Evolutionary conservation across 2,329 filamentous ascomycete genomes (phyloP).

Genomic region (Paracorniculantispora psalliotae): DNA sequence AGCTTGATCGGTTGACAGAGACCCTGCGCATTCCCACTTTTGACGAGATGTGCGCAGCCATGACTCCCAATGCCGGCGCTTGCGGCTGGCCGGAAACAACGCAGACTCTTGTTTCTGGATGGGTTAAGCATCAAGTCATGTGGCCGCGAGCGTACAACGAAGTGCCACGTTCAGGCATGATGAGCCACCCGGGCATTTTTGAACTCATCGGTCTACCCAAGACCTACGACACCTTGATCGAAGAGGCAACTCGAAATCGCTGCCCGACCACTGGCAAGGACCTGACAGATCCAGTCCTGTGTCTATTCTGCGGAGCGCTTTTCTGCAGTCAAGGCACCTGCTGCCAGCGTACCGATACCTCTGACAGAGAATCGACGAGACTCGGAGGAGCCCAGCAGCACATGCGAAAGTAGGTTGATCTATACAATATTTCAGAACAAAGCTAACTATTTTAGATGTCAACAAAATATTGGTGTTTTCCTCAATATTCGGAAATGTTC

Average conservation of each 20-base stretch:
- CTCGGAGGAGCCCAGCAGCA: conserved; percentile 89
- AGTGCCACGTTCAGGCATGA: conserved; percentile 39
- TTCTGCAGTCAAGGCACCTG: conserved; percentile 94
- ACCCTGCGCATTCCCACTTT: conserved; percentile 72
- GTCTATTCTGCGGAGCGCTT: conserved; percentile 92
- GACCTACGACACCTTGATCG: conserved; percentile 87
- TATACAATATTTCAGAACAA: background rate
- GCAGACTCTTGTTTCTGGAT: conserved; percentile 52
- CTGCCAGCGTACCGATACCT: conserved; percentile 63
- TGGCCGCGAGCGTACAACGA: conserved; percentile 30
- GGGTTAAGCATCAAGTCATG: conserved; percentile 63
- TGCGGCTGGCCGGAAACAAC: conserved; percentile 48
- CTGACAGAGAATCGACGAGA: conserved; percentile 38
- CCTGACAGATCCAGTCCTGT: conserved; percentile 83
- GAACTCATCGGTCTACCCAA: conserved; percentile 89
- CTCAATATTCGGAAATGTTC: conserved; percentile 96
- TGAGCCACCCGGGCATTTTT: conserved; percentile 84
- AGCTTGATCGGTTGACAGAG: conserved; percentile 76
- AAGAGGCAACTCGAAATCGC: conserved; percentile 76
- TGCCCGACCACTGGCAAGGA: conserved; percentile 92
- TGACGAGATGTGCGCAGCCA: conserved; percentile 67
- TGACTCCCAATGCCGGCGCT: conserved; percentile 39
- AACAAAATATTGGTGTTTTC: conserved; percentile 85
- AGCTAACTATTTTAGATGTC: conserved; percentile 57
- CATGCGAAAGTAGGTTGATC: conserved; percentile 65